A percentile compares a stretch with the other conserved stretches of the same genome.
Conservation (phyloP, 306 rosid species). For the Cicer judaicum region DNA sequence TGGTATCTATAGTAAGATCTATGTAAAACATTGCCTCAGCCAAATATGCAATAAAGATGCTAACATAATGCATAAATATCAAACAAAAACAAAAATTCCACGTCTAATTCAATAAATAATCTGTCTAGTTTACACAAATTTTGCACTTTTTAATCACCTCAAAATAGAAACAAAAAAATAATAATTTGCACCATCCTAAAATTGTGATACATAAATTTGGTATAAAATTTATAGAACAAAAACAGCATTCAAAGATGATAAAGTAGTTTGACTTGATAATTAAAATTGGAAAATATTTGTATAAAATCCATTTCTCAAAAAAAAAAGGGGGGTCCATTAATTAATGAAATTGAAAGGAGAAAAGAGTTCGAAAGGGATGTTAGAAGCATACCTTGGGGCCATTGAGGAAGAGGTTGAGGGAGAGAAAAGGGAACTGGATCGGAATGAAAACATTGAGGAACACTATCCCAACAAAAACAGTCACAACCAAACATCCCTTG, state of each 20-base stretch:
- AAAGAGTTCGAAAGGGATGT: neutral
- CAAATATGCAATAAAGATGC: slow-evolving; percentile 16
- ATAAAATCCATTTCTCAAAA: neutral
- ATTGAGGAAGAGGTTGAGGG: slow-evolving; percentile 78
- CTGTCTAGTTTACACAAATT: neutral
- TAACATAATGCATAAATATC: neutral
- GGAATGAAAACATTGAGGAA: slow-evolving; percentile 37
- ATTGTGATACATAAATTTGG: neutral
- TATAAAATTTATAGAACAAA: neutral
- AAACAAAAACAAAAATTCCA: slow-evolving; percentile 26
- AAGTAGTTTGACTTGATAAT: slow-evolving; percentile 26
- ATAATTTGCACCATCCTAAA: neutral
- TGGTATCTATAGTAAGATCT: slow-evolving; percentile 1
- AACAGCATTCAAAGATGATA: neutral
- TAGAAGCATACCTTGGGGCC: slow-evolving; percentile 76
- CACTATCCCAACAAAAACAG: slow-evolving; percentile 65
- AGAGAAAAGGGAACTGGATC: slow-evolving; percentile 66
- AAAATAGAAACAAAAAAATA: neutral
- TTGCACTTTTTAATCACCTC: neutral
- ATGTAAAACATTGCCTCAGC: neutral
- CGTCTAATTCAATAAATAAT: slow-evolving; percentile 18
- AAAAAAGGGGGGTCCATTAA: neutral
- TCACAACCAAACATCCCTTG: slow-evolving; percentile 66
- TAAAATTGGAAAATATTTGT: neutral
- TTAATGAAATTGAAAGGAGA: slow-evolving; percentile 7